Evolutionary conservation across 2,329 filamentous ascomycete genomes (phyloP), one percentile per base, ranked within the genome.

Genomic region (Pleurostoma richardsiae): DNA sequence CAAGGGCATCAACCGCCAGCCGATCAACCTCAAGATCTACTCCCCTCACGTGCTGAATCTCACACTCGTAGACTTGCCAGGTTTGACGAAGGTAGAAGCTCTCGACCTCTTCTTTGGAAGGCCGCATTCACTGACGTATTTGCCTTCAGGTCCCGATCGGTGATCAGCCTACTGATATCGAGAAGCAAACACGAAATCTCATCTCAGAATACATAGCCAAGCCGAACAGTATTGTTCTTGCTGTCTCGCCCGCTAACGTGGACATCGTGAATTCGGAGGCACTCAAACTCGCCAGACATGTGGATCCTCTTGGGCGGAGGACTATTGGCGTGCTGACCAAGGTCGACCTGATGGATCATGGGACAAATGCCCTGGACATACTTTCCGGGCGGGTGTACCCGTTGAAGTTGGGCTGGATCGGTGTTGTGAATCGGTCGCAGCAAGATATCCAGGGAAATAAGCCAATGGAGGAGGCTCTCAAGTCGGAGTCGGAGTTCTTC

Each of bases 251-350:
- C 39, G 94, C 94, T 59, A 99, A 99, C 68, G 91, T 92, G 52
- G 94, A 99, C 82, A 77, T 99, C 77, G 94, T 94, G 62, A 99
- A 99, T 75, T 99, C 94, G 26, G 94, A 99, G 67, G 94, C 94
- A 59, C 72, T 99, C 65, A 96, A 99, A 74, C 79, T 99, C 57
- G 94, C 94, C 39, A 82, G 94, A 60, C 92, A 99, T 72, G 94
- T 99, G 39, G 94, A 99, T 60, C 92, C 92, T 3, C 91, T 99
- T 66, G 94, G 94, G 62, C 92, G 97, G 73, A 83, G 94, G 65
- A 99, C 94, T 43, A 99, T 99, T 56, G 94, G 94, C 80, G 94
- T 99, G 52, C 79, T 99, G 59, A 97, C 92, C 58, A 99, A 99
- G 79, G 91, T 99, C 51, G 94, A 99, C 72, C 72, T 99, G 63